Conservation (phyloP, 2,329 filamentous ascomycete genomes). For the Drechslera avenae region DNA sequence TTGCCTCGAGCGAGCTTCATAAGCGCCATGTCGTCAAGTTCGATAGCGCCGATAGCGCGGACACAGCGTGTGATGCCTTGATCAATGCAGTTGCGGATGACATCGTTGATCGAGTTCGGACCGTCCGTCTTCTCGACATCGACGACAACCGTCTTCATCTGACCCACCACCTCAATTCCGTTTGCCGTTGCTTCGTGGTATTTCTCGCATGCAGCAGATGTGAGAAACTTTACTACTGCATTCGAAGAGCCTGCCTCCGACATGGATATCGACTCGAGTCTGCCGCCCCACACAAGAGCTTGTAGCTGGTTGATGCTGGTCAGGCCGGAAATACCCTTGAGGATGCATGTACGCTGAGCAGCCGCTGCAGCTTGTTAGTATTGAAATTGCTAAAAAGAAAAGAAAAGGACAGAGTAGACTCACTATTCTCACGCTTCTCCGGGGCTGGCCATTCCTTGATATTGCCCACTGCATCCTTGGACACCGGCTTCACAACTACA, state of each 20-base stretch:
- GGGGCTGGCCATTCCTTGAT: slow-evolving; percentile 35
- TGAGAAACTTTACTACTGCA: slow-evolving; percentile 44
- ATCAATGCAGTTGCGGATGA: slow-evolving; percentile 49
- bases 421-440: slow-evolving; percentile 39
- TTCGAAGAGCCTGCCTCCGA: slow-evolving; percentile 27
- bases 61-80: slow-evolving; percentile 54
- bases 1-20: slow-evolving; percentile 47
- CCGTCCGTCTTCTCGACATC: slow-evolving; percentile 36
- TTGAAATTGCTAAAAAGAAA: not conserved
- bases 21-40: slow-evolving; percentile 47
- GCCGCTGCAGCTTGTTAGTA: slow-evolving; percentile 25
- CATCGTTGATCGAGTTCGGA: slow-evolving; percentile 46
- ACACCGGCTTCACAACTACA: not conserved
- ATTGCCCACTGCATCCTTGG: slow-evolving; percentile 13
- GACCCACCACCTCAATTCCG: slow-evolving; percentile 34
- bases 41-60: slow-evolving; percentile 50
- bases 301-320: slow-evolving; percentile 39
- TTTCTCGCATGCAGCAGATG: slow-evolving; percentile 37
- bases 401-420: not conserved
- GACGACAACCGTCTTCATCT: slow-evolving; percentile 29
- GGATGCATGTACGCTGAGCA: slow-evolving; percentile 30
- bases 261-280: slow-evolving; percentile 39
- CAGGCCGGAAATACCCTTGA: slow-evolving; percentile 32
- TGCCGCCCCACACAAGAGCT: slow-evolving; percentile 47
- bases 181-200: slow-evolving; percentile 44